These are phyloP conservation scores for Anthracocystis walkeri DNA, from an alignment of 1,284 basidiomycete genomes.

Conservation along the genomic window DNA sequence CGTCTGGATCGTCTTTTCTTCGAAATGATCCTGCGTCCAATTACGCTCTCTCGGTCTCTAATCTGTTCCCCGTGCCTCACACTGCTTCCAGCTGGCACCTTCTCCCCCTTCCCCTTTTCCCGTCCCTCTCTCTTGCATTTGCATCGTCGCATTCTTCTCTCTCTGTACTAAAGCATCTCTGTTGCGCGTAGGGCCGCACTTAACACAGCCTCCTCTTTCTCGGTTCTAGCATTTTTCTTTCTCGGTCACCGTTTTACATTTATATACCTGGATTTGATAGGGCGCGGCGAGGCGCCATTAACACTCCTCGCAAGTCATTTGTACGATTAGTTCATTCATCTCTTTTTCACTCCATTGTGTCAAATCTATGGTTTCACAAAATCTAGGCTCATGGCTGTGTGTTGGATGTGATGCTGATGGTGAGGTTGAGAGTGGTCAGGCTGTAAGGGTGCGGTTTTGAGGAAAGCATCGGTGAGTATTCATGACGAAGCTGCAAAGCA, in stretches of 20 bases:
- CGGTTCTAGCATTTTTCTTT: constrained; percentile 7
- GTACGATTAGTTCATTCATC: constrained; percentile 17
- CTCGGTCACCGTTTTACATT: constrained; percentile 15
- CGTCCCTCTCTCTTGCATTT: constrained; percentile 26
- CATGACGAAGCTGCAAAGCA: not conserved
- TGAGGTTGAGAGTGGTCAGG: not conserved
- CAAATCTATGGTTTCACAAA: constrained; percentile 41
- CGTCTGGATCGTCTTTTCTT: not conserved
- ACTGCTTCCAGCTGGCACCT: constrained; percentile 12
- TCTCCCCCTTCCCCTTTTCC: not conserved
- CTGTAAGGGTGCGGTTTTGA: not conserved
- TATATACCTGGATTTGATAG: constrained; percentile 52
- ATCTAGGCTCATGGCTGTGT: not conserved
- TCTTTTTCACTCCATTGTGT: constrained; percentile 9
- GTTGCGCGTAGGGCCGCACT: constrained; percentile 51
- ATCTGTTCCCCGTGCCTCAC: constrained; percentile 10
- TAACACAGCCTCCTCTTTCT: constrained; percentile 43
- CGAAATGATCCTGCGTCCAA: not conserved
- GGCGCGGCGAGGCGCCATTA: constrained; percentile 57
- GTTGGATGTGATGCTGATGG: constrained; percentile 1
- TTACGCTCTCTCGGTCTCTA: constrained; percentile 10
- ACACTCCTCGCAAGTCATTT: constrained; percentile 49
- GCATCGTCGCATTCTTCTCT: constrained; percentile 32
- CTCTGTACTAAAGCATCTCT: constrained; percentile 24
- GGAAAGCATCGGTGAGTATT: not conserved